Percentiles rank a stretch among this genome's conserved stretches.
phyloP scores from a whole-genome alignment of 805 yeast species.

The Dipodascopsis uninucleata region DNA sequence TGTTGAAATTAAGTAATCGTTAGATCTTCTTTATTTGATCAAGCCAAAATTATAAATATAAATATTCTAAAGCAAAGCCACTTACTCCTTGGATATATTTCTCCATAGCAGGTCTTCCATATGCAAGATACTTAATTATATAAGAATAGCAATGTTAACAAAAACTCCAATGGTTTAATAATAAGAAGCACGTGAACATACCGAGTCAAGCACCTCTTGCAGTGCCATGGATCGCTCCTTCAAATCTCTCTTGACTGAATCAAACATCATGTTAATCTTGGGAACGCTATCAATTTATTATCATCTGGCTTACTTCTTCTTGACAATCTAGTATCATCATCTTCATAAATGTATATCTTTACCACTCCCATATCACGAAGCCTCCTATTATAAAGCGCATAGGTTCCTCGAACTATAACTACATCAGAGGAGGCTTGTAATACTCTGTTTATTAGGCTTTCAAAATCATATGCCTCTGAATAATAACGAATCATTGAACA shows the following conservation, averaged over 20 bases:
- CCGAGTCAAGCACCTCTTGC: conserved; percentile 14
- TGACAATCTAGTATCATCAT: conserved; percentile 76
- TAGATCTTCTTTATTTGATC: too few relatives aligned
- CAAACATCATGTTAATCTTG: too few relatives aligned
- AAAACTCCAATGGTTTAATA: too few relatives aligned
- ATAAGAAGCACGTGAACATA: too few relatives aligned
- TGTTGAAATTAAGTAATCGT: too few relatives aligned
- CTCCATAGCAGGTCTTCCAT: conserved; percentile 64
- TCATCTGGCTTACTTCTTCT: conserved; percentile 56
- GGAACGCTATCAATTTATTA: too few relatives aligned
- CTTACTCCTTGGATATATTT: conserved; percentile 45
- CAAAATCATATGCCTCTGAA: conserved; percentile 17
- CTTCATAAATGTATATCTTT: conserved; percentile 75
- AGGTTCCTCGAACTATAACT: conserved; percentile 68
- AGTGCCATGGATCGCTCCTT: conserved; percentile 11
- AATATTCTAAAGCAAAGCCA: too few relatives aligned
- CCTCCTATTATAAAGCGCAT: conserved; percentile 67
- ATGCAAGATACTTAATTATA: conserved; percentile 44
- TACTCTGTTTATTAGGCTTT: too few relatives aligned
- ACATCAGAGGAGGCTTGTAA: too few relatives aligned
- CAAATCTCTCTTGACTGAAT: conserved; percentile 19
- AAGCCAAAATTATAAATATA: too few relatives aligned
- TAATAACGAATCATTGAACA: neutral
- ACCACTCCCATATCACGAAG: conserved; percentile 57
- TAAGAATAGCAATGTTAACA: conserved; percentile 1